A percentile compares a stretch with the other conserved stretches of the same genome.
phyloP scores from a whole-genome alignment of 768 basidiomycete genomes.

The Xerocomus brunneocitrinus region DNA sequence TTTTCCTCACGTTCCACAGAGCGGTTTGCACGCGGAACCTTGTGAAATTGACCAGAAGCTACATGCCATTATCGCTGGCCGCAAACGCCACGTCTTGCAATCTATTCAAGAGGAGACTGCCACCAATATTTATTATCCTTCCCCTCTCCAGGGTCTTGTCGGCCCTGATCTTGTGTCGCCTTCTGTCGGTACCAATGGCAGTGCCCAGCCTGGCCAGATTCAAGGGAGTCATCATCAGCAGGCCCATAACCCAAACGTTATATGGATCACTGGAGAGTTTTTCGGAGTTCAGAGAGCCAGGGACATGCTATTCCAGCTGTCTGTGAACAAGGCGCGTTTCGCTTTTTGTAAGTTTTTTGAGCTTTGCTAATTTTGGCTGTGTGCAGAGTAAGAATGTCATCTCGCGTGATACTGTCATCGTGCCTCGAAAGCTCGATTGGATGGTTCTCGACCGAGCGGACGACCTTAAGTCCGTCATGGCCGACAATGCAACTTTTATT shows the following conservation, averaged over 20 bases:
- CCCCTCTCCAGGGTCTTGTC: conserved; percentile 80
- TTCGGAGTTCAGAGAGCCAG: conserved; percentile 92
- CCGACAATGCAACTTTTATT: conserved; percentile 94
- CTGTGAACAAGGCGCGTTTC: conserved; percentile 68
- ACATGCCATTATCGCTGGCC: conserved; percentile 85
- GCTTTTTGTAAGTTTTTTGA: not conserved
- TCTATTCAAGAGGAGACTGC: conserved; percentile 95
- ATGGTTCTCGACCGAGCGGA: conserved; percentile 96
- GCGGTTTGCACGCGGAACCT: conserved; percentile 83
- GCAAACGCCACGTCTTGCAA: conserved; percentile 83
- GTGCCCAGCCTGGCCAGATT: conserved; percentile 29
- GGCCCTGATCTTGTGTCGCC: conserved; percentile 54
- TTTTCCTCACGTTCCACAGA: conserved; percentile 41
- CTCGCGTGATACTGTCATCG: conserved; percentile 88
- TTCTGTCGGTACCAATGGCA: conserved; percentile 33
- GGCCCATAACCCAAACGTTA: conserved; percentile 63
- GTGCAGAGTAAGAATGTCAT: conserved; percentile 80
- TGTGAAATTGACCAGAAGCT: conserved; percentile 95
- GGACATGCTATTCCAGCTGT: conserved; percentile 91
- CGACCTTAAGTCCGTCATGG: conserved; percentile 89
- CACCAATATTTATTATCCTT: conserved; percentile 94
- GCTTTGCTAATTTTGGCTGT: not conserved
- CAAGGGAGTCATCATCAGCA: conserved; percentile 22
- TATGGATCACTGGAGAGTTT: conserved; percentile 98
- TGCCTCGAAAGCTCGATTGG: conserved; percentile 98